Evolutionary conservation across 2,329 filamentous ascomycete genomes (phyloP), one percentile per base, ranked within the genome.

Genomic region (Sclerotinia trifoliorum): DNA sequence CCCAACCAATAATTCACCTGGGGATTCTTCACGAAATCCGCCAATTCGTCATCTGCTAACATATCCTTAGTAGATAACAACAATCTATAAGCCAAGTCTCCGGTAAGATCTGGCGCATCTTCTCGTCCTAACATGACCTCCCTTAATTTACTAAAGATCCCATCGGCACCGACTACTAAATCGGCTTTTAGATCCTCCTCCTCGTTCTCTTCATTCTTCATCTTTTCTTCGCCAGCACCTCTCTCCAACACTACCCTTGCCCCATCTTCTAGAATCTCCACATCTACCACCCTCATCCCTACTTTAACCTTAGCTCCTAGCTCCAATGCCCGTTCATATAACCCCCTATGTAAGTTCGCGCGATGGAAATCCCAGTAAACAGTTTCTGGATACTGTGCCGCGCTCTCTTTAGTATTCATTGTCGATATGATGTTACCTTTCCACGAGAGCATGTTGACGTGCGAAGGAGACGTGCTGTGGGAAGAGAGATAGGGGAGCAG

Each of bases 401-500:
- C 74, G 2, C 70, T 73, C 17, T 63, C 69, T 39, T 62, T 44
- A 35, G 71, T 71, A 42, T 74, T 63, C 64, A 75, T 71, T 0
- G 68, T 65, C 3, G 73, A 72, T 10, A 75, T 75, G 77, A 32
- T 78, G 69, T 6, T 63, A 2, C 74, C 71, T 62, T 73, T 71
- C 74, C 74, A 61, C 82, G 81, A 10, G 79, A 80, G 74, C 85
- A 89, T 55, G 82, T 80, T 72, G 82, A 82, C 21, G 86, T 81
- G 11, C 79, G 79, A 7, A 85, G 77, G 84, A 19, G 60, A 68
- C 1, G 73, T 74, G 7, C 71, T 69, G 55, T 71, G 70, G 24
- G 64, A 32, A 7, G 64, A 66, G 26, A 74, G 70, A 6, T 56
- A 24, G 15, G 64, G 48, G 13, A 67, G 57, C 48, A 76, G 64